Conservation (phyloP, 768 basidiomycete genomes). For the Cystobasidiopsis lactophilus region DNA sequence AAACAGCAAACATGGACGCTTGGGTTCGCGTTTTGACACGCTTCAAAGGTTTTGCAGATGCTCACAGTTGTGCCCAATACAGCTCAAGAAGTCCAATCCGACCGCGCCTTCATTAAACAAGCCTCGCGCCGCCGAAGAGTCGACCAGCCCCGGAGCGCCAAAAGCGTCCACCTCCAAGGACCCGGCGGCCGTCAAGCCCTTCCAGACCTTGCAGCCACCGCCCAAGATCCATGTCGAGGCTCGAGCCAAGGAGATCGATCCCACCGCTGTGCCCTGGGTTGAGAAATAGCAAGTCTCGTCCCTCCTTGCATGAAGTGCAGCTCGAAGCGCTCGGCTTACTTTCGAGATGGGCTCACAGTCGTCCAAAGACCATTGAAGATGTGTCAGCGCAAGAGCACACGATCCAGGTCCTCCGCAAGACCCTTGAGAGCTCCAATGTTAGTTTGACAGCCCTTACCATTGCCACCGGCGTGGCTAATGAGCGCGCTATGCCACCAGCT, state of each 20-base stretch:
- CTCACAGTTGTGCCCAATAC: too few species aligned
- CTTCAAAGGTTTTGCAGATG: too few species aligned
- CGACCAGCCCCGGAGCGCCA: neutral
- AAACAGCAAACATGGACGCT: too few species aligned
- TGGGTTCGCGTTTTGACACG: too few species aligned
- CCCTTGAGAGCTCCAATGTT: slow-evolving; percentile 79
- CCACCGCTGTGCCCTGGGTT: slow-evolving; percentile 49
- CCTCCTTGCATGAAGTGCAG: neutral
- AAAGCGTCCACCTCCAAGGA: neutral
- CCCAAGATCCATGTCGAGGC: neutral
- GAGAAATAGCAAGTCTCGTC: slow-evolving; percentile 66
- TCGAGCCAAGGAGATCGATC: neutral
- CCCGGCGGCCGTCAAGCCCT: neutral
- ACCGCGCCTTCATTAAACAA: too few species aligned
- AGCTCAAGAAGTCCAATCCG: too few species aligned
- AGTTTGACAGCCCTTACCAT: neutral
- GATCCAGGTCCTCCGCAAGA: slow-evolving; percentile 71
- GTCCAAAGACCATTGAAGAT: slow-evolving; percentile 94
- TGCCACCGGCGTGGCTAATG: neutral
- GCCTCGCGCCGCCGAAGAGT: too few species aligned
- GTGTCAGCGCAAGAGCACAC: slow-evolving; percentile 95
- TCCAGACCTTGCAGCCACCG: neutral
- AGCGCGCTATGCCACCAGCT: slow-evolving; percentile 35
- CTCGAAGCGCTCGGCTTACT: neutral
- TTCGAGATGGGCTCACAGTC: slow-evolving; percentile 30